These are phyloP conservation scores for Phytophthora citrophthora DNA, from an alignment of 352 stramenopile genomes.

Conservation along the genomic window DNA sequence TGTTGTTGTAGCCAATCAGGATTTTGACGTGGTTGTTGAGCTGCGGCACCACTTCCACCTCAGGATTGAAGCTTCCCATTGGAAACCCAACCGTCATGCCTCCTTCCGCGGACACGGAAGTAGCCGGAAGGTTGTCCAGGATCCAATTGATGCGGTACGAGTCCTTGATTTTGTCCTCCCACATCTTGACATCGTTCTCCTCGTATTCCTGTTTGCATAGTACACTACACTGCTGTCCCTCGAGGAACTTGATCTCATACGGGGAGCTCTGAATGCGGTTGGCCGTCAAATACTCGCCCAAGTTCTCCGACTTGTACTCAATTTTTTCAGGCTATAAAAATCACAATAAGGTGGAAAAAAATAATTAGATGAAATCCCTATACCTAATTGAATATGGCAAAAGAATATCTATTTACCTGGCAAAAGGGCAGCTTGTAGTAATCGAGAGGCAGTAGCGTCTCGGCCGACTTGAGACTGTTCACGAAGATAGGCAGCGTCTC, in stretches of 20 bases:
- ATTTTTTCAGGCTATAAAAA: slow-evolving; percentile 78
- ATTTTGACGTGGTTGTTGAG: slow-evolving; percentile 99
- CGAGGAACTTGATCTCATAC: slow-evolving; percentile 95
- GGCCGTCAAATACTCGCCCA: slow-evolving; percentile 98
- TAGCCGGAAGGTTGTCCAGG: slow-evolving; percentile 97
- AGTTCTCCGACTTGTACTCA: slow-evolving; percentile 98
- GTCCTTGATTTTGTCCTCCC: slow-evolving; percentile 95
- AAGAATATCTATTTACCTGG: slow-evolving; percentile 47
- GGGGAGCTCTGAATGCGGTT: slow-evolving; percentile 99
- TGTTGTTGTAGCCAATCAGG: slow-evolving; percentile 97
- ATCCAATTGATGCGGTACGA: slow-evolving; percentile 99
- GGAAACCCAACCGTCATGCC: slow-evolving; percentile 85
- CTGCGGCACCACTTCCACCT: slow-evolving; percentile 90
- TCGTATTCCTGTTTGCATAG: slow-evolving; percentile 90
- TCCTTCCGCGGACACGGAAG: slow-evolving; percentile 70
- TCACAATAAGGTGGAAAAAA: not conserved
- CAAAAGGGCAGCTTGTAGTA: slow-evolving; percentile 99
- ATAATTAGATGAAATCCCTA: slow-evolving; percentile 1
- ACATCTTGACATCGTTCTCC: slow-evolving; percentile 91
- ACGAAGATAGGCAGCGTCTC: slow-evolving; percentile 92
- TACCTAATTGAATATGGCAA: slow-evolving; percentile 1
- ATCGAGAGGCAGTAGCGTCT: slow-evolving; percentile 97
- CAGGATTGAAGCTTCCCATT: slow-evolving; percentile 90
- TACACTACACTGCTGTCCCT: slow-evolving; percentile 72
- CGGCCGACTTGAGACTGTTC: slow-evolving; percentile 94